These are phyloP conservation scores for Exophiala alcalophila DNA, from an alignment of 2,329 filamentous ascomycete species.

Conservation along the genomic window DNA sequence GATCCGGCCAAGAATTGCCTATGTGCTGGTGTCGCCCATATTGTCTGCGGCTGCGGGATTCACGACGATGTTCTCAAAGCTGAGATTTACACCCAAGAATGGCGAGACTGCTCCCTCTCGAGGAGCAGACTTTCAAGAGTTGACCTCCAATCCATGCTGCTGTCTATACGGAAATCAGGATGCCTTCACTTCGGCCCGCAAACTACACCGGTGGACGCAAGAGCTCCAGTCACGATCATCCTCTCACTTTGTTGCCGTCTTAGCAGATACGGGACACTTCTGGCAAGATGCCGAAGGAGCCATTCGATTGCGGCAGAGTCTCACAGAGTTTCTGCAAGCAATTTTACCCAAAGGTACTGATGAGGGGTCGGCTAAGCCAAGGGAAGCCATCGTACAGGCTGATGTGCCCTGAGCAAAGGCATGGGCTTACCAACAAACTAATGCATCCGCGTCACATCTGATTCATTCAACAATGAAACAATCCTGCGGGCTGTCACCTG, in stretches of 20 bases:
- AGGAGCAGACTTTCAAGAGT: constrained; percentile 33
- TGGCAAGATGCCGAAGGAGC: constrained; percentile 22
- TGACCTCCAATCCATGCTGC: constrained; percentile 32
- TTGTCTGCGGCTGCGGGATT: constrained; percentile 55
- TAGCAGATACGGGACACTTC: constrained; percentile 22
- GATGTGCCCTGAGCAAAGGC: no score
- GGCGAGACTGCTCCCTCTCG: constrained; percentile 58
- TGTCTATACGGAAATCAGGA: constrained; percentile 71
- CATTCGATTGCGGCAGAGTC: constrained; percentile 13
- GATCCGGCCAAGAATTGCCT: constrained; percentile 37
- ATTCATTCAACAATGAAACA: no score
- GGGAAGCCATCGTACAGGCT: no score
- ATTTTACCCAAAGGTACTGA: not conserved
- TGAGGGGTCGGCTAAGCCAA: no score
- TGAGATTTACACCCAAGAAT: constrained; percentile 37
- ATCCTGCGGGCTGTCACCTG: no score
- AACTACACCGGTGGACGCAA: constrained; percentile 64
- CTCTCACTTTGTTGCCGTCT: constrained; percentile 44
- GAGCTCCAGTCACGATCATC: constrained; percentile 46
- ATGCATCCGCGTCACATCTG: no score
- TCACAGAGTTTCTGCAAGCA: constrained; percentile 17
- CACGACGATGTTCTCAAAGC: constrained; percentile 58
- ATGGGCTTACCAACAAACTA: no score
- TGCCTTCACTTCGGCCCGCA: constrained; percentile 65
- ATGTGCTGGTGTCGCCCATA: constrained; percentile 66